Evolutionary conservation across 2,329 filamentous ascomycete genomes (phyloP).

Genomic region (Exophiala mesophila): DNA sequence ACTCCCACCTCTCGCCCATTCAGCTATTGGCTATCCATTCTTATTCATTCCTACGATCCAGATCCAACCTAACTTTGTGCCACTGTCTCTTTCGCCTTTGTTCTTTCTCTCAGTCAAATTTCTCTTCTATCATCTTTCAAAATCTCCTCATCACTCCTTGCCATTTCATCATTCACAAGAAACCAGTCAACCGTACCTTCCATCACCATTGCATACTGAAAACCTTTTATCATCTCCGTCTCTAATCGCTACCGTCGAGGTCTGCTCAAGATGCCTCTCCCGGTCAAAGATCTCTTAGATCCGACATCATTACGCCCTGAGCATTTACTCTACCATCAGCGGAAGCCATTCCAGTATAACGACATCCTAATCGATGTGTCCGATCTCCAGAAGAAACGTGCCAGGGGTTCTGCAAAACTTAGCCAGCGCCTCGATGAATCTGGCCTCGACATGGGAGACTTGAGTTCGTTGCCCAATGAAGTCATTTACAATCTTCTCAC

Average conservation of each 20-base stretch:
- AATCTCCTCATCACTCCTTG: neutral
- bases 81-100: too few relatives aligned
- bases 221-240: neutral
- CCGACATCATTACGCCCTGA: neutral
- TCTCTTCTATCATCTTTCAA: neutral
- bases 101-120: too few relatives aligned
- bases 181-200: conserved; percentile 7
- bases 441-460: conserved; percentile 4
- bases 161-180: conserved; percentile 7
- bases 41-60: too few relatives aligned
- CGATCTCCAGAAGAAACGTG: neutral
- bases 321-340: neutral
- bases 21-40: too few relatives aligned
- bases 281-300: neutral
- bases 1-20: too few relatives aligned
- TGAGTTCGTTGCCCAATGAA: conserved; percentile 9
- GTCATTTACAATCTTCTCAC: conserved; percentile 4
- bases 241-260: too few relatives aligned
- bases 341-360: neutral
- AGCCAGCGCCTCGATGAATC: neutral
- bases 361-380: neutral
- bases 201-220: conserved; percentile 4
- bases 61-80: too few relatives aligned
- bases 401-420: neutral
- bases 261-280: neutral